Base-by-base conservation (phyloP, 768 basidiomycete species). In the Mycena crocata region DNA sequence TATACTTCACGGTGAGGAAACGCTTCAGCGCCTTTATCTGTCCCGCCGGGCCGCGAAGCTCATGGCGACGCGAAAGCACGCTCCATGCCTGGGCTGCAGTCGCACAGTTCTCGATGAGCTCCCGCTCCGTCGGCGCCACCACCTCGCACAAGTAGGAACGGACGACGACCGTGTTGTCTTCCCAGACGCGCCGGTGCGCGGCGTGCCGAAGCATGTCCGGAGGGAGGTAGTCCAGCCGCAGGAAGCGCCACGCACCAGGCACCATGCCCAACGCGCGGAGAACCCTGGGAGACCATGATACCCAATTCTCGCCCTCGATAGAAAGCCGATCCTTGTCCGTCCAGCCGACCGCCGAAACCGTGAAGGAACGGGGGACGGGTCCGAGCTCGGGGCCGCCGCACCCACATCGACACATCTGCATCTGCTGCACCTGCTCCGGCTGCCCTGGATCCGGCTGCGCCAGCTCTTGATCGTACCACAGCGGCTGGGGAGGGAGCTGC, bases 301-400 rank as follows among this genome's bases (percentile, higher is more conserved):
- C 8, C 57, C 57, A 59, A n/a, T 59, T 59, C 10, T 49, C 57
- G 34, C 23, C 17, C 19, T 59, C 57, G 7, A 49, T 14, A 2
- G 57, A 24, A 1, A 59, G 35, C 23, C 26, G 24, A 6, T 49
- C 46, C 9, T 6, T 13, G 5, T 56, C 54, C 23, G 5, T 19
- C 54, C 54, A 56, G 5, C 54, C 54, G 2, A 34, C 10, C 30
- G 45, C 19, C 6, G 30, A 23, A n/a, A 58, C 44, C 5, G 21
- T 21, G 44, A 32, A 32, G 1, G 21, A 19, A 12, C 17, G 5
- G 21, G 42, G 44, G 31, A 58, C 32, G 17, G 30, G 45, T 8
- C 57, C 57, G 26, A 31, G 6, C 12, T 51, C 30, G 30, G 6
- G 14, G 49, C 12, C 49, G 49, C 8, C 35, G 15, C 35, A 37